Conservation (phyloP, 2,329 filamentous ascomycete genomes). For the Sarocladiaceae sp. region DNA sequence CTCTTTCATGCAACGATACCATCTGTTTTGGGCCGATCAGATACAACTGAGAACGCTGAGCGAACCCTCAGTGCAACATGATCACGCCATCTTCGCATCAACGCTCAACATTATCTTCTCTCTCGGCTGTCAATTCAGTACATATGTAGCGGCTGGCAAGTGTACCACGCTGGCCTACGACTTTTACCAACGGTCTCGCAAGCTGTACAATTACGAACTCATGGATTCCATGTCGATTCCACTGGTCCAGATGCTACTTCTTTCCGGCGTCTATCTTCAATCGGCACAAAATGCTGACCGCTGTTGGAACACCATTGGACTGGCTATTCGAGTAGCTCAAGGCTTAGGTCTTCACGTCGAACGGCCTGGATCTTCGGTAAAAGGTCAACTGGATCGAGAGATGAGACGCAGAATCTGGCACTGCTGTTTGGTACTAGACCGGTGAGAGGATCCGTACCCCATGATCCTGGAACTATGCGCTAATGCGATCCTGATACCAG, state of each 20-base stretch:
- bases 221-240: slow-evolving; percentile 29
- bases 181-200: slow-evolving; percentile 28
- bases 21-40: slow-evolving; percentile 4
- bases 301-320: slow-evolving; percentile 36
- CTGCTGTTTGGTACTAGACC: slow-evolving; percentile 31
- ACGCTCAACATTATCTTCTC: slow-evolving; percentile 37
- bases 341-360: slow-evolving; percentile 34
- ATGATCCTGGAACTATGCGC: not conserved
- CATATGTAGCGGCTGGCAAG: not conserved
- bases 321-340: slow-evolving; percentile 34
- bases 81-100: slow-evolving; percentile 1
- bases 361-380: slow-evolving; percentile 10
- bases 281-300: slow-evolving; percentile 32
- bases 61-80: not conserved
- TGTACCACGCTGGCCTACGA: slow-evolving; percentile 15
- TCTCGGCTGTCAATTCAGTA: slow-evolving; percentile 29
- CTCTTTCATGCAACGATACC: slow-evolving; percentile 6
- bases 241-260: slow-evolving; percentile 33
- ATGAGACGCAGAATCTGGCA: slow-evolving; percentile 31
- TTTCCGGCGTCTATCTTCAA: slow-evolving; percentile 32
- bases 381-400: slow-evolving; percentile 26
- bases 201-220: slow-evolving; percentile 23
- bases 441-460: slow-evolving; percentile 18
- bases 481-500: not conserved
- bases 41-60: not conserved